phyloP scores from a whole-genome alignment of 768 basidiomycete species.

The Phallus indusiatus region DNA sequence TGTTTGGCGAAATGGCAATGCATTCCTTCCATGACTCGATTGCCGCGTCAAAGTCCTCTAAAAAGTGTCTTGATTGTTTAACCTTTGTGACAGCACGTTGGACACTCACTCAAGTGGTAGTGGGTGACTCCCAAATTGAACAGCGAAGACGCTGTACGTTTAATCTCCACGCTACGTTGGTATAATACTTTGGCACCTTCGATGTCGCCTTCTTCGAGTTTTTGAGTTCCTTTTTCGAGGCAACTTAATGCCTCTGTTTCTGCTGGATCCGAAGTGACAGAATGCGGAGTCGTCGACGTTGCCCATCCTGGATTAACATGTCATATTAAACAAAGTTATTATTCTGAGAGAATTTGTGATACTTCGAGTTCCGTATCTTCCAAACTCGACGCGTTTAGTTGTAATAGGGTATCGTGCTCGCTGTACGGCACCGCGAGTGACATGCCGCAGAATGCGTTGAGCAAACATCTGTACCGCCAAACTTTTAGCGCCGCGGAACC shows the following conservation, averaged over 20 bases:
- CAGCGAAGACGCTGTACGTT: constrained; percentile 68
- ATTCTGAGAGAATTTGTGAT: background rate
- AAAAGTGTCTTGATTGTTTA: constrained; percentile 11
- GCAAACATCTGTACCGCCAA: background rate
- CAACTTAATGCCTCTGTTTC: constrained; percentile 70
- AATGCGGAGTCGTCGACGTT: constrained; percentile 66
- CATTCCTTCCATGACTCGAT: constrained; percentile 83
- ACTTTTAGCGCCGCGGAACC: background rate
- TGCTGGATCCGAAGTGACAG: constrained; percentile 74
- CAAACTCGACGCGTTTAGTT: background rate
- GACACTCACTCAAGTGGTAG: constrained; percentile 71
- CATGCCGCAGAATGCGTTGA: background rate
- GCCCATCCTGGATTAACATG: constrained; percentile 51
- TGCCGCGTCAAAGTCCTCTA: constrained; percentile 84
- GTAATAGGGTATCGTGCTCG: background rate
- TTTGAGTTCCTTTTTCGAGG: constrained; percentile 74
- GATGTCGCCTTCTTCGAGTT: constrained; percentile 81
- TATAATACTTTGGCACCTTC: constrained; percentile 69
- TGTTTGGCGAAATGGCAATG: constrained; percentile 69
- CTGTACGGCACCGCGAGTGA: background rate
- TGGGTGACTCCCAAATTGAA: constrained; percentile 87
- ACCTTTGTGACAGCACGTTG: background rate
- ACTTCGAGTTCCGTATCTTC: background rate
- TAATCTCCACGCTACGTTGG: constrained; percentile 70
- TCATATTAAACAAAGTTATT: background rate